Base-by-base conservation (phyloP, 441 rosid species). In the Populus trichocarpa region DNA sequence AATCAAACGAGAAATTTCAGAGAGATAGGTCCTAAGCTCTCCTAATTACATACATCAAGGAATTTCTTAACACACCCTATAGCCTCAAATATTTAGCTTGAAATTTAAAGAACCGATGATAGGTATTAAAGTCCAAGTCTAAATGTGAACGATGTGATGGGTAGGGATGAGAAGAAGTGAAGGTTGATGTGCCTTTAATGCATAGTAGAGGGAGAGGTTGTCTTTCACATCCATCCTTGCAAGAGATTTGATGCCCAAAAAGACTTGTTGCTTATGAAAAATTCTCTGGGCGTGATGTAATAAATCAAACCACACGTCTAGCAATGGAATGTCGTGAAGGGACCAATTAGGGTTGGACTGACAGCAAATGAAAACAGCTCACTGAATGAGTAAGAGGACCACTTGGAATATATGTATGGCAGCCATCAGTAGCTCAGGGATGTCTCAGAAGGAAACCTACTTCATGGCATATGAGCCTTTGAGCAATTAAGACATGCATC, bases 241-340 rank as follows among this genome's bases (percentile, higher is more conserved):
- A 40, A 63, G 70, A 67, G 70, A 38, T 23, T 46, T 53, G 53
- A 69, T 23, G 25, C 32, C 32, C 57, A 33, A 18, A 70, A 23
- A 2, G 71, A 66, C n/a, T 14, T 75, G 69, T 50, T 26, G 30
- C 11, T 36, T 26, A 35, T 32, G 22, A 40, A 69, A 71, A 73
- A 64, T 12, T 46, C 64, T 63, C 13, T 35, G 33, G 10, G 63
- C 12, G 7, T 33, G 57, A 81, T 59, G 78, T 53, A 71, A 68
- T 69, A 53, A 80, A 57, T 70, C 40, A 46, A 70, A 63, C 72
- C 75, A 59, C 32, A 75, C 33, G 32, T 61, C 9, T 63, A 50
- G 50, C 26, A 68, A 78, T 36, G 79, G 83, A 81, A 82, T 84
- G 81, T 75, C 76, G 66, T 46, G 50, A 81, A 75, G 79, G 82